Evolutionary conservation across 495 filamentous ascomycete genomes (phyloP), one percentile per base, ranked within the genome.

Genomic region (Lasiosphaeria hispida): DNA sequence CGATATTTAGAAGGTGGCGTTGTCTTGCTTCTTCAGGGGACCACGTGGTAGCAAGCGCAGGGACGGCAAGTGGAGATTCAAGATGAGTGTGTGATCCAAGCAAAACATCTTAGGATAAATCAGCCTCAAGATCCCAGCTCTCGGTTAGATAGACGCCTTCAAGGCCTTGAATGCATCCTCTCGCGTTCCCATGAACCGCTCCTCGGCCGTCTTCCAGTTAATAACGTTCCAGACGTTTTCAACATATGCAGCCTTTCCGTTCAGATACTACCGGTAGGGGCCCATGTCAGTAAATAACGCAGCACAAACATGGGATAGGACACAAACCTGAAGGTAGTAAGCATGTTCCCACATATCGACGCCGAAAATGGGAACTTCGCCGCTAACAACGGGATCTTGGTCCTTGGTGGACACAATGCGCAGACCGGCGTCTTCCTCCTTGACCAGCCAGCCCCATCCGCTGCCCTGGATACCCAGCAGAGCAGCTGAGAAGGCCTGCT

Each of bases 181-280:
- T 40, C 69, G 55, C 38, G 53, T 65, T 34, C 69, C 74, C 10
- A 56, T 44, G 69, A 93, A 94, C 55, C 94, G 85, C 73, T 88
- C 83, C 81, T 96, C 95, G 37, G 88, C 94, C 39, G 87, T 81
- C 82, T 93, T 94, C 94, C 94, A 98, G 80, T 97, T 97, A 65
- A 98, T 81, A 41, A 98, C 90, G 57, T 96, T 90, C 95, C 95
- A 98, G 68, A 98, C 87, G 52, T 92, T 92, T 61, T 84, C 84
- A 66, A 98, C 96, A 75, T 98, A 98, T 63, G 95, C 91, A 17
- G 91, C 94, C 81, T 98, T 98, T 64, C 92, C 89, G 76, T 97
- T 98, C 78, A 97, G 82, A 72, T 98, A 98, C 80, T 71, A 57
- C 19, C 18, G 4, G 10, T 10, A 50, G 13, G 38, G 48, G 34